phyloP scores from a whole-genome alignment of 2,329 filamentous ascomycete species.

The Chrysoporthe puriensis region DNA sequence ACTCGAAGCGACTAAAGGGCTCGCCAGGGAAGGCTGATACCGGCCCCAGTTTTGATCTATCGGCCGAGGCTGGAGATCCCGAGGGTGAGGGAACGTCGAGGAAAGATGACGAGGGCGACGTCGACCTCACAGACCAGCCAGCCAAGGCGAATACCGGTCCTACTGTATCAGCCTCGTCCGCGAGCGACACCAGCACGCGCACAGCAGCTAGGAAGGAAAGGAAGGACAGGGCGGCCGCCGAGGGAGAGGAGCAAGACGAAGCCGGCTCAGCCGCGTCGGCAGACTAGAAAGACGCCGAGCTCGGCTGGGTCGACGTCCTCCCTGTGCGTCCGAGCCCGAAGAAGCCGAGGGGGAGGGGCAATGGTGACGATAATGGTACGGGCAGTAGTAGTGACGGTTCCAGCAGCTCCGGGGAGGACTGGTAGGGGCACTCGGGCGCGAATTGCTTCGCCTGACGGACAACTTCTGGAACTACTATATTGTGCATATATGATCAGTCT shows the following conservation, averaged over 20 bases:
- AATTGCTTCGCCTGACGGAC: no score
- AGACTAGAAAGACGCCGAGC: constrained; percentile 21
- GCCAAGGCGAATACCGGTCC: constrained; percentile 3
- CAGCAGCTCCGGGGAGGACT: not conserved
- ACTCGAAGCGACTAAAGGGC: constrained; percentile 56
- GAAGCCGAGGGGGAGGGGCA: not conserved
- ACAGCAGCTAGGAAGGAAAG: not conserved
- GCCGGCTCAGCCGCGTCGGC: constrained; percentile 15
- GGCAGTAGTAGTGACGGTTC: not conserved
- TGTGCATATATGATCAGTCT: not conserved
- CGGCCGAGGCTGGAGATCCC: no score
- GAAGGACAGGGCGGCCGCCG: not conserved
- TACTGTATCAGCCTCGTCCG: not conserved
- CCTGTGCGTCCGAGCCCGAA: constrained; percentile 16
- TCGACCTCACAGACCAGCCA: constrained; percentile 8
- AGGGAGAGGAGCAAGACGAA: not conserved
- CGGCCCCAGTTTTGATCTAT: constrained; percentile 19
- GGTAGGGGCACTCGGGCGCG: not conserved
- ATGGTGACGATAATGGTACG: not conserved
- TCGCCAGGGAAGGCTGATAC: constrained; percentile 35
- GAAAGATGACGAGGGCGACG: constrained; percentile 18
- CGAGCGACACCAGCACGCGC: not conserved
- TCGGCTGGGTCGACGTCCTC: constrained; percentile 12
- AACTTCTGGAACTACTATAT: not conserved
- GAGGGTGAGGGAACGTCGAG: no score